phyloP scores from a whole-genome alignment of 345 rosid genomes.

The Erysimum cheiranthoides region DNA sequence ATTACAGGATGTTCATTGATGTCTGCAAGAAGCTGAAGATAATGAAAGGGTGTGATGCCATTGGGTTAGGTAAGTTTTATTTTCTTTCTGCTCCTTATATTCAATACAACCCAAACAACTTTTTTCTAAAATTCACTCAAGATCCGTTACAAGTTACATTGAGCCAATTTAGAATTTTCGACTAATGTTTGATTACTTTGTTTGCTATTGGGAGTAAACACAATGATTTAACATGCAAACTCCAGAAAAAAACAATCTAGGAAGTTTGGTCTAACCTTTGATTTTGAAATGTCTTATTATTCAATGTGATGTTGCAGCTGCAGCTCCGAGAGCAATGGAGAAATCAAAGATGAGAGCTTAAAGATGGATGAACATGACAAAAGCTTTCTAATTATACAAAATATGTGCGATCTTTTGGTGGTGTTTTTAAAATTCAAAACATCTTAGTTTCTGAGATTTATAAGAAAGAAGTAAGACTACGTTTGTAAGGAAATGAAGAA shows the following conservation, averaged over 20 bases:
- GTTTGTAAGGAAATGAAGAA: slow-evolving; percentile 43
- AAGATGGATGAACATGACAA: slow-evolving; percentile 17
- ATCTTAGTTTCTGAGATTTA: slow-evolving; percentile 27
- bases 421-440: slow-evolving; percentile 33
- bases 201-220: neutral
- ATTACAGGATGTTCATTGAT: slow-evolving; percentile 80
- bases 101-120: neutral
- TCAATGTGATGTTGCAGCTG: slow-evolving; percentile 36
- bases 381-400: slow-evolving; percentile 45
- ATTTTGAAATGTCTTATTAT: neutral
- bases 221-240: neutral
- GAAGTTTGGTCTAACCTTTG: slow-evolving; percentile 10
- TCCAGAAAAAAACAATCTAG: neutral
- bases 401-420: slow-evolving; percentile 41
- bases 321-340: slow-evolving; percentile 47
- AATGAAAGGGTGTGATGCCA: slow-evolving; percentile 93
- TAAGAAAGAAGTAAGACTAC: slow-evolving; percentile 3
- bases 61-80: slow-evolving; percentile 70
- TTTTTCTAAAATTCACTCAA: neutral
- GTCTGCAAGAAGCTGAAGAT: slow-evolving; percentile 92
- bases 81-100: neutral
- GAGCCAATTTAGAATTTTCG: neutral
- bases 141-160: neutral
- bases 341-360: slow-evolving; percentile 47
- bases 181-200: neutral